These are phyloP conservation scores for Fagus sylvatica DNA, from an alignment of 306 rosid species.

Conservation along the genomic window DNA sequence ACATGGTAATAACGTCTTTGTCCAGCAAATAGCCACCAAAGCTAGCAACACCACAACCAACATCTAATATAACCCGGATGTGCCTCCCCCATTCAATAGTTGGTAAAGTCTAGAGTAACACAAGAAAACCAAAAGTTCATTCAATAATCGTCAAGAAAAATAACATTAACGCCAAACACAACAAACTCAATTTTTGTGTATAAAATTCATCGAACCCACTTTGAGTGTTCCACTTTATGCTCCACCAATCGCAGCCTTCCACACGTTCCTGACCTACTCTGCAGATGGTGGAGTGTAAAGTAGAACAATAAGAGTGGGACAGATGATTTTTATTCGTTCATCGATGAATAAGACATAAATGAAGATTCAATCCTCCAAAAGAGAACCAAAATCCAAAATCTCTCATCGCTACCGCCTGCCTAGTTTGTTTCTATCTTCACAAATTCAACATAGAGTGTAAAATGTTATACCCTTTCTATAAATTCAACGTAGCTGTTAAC, in stretches of 20 bases:
- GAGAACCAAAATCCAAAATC: not conserved
- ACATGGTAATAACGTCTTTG: constrained; percentile 81
- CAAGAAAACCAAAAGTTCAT: constrained; percentile 12
- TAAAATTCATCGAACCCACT: no score
- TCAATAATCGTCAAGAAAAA: constrained; percentile 7
- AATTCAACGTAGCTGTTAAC: constrained; percentile 61
- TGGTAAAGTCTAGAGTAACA: constrained; percentile 49
- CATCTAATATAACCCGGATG: constrained; percentile 81
- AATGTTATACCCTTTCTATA: constrained; percentile 58
- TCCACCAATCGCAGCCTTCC: no score
- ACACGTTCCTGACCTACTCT: no score
- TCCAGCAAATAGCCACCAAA: constrained; percentile 89
- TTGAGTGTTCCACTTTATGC: no score
- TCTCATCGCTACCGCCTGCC: not conserved
- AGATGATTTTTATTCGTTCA: not conserved
- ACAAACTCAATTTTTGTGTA: not conserved
- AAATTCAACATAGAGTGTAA: not conserved
- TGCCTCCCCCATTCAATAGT: constrained; percentile 73
- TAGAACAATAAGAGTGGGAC: no score
- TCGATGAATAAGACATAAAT: not conserved
- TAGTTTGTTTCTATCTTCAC: not conserved
- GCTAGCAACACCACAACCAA: constrained; percentile 98
- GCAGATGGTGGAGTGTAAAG: no score
- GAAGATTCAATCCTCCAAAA: not conserved
- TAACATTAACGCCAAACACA: constrained; percentile 3